Conservation (phyloP, 1,284 basidiomycete genomes). For the Sporisorium sorghi region DNA sequence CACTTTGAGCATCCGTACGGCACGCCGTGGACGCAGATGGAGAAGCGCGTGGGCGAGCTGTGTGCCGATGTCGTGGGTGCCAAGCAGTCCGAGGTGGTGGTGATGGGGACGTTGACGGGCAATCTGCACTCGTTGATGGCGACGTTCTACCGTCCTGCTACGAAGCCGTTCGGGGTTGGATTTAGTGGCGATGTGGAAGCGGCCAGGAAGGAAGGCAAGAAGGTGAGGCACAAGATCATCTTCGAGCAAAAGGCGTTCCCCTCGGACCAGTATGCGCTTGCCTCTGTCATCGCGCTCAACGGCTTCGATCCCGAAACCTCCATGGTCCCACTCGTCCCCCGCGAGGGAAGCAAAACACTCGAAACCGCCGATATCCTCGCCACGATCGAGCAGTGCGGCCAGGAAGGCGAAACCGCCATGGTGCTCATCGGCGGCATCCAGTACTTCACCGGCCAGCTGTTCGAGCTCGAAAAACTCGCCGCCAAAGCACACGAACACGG, state of each 20-base stretch:
- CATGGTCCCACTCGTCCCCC: constrained; percentile 83
- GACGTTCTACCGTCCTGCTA: constrained; percentile 90
- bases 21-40: constrained; percentile 85
- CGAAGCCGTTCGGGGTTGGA: constrained; percentile 44
- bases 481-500: constrained; percentile 80
- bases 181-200: constrained; percentile 34
- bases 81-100: constrained; percentile 86
- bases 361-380: constrained; percentile 89
- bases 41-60: constrained; percentile 79
- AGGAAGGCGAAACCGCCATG: constrained; percentile 61
- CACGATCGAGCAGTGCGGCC: constrained; percentile 73
- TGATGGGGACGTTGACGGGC: constrained; percentile 91
- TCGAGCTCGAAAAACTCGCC: constrained; percentile 86
- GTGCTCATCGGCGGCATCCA: constrained; percentile 72
- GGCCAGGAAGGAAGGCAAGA: constrained; percentile 35
- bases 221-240: constrained; percentile 83
- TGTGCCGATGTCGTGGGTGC: constrained; percentile 89
- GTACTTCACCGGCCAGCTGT: constrained; percentile 97
- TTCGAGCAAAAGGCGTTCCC: constrained; percentile 95
- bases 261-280: constrained; percentile 95
- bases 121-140: constrained; percentile 95
- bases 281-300: constrained; percentile 84
- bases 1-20: constrained; percentile 89
- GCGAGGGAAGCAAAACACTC: constrained; percentile 85
- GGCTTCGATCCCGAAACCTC: constrained; percentile 81